Evolutionary conservation across 257 asterid genomes (phyloP), one percentile per base, ranked within the genome.

Genomic region (Fraxinus pennsylvanica): DNA sequence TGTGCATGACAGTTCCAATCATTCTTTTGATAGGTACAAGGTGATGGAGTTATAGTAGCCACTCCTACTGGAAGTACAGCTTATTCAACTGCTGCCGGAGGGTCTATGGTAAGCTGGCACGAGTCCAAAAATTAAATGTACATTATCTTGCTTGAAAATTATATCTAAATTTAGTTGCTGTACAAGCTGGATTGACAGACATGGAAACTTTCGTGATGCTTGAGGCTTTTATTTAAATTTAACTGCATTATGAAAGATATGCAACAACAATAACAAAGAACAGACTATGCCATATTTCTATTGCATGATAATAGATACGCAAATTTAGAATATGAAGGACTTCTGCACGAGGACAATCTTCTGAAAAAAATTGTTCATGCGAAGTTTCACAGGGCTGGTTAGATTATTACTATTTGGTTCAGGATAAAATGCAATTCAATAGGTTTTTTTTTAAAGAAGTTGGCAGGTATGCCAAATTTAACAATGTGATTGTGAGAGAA

Each of bases 41-140:
- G 97, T 79, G 99, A 96, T 82, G 99, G 99, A 82, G 97, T 96
- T 81, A 96, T 96, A 83, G 92, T 96, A 63, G 99, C 99, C 73
- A 96, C 99, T 41, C 99, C 99, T 63, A 96, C 98, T 52, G 99
- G 99, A 83, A 96, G 99, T 82, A 96, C 99, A 43, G 99, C 99
- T 83, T 96, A 96, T 86, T 93, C 98, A 75, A 93, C 99, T 17
- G 97, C 99, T 61, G 99, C 99, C 38, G 99, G 99, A 59, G 98
- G 99, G 81, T 96, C 99, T 77, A 90, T 96, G 99, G 99, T 95
- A 88, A 75, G 92, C 73, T 74, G 36, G 43, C 71, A 70, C 73
- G 75, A 25, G 54, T 73, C 61, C 54, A 67, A 33, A 41, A 41
- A 54, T 38, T 61, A 68, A 61, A 68, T 32, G 63, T 32, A 54